A percentile compares a stretch with the other conserved stretches of the same genome.
Evolutionary conservation across 1,284 basidiomycete species (phyloP).

Genomic region (Exobasidium cylindrosporum): DNA sequence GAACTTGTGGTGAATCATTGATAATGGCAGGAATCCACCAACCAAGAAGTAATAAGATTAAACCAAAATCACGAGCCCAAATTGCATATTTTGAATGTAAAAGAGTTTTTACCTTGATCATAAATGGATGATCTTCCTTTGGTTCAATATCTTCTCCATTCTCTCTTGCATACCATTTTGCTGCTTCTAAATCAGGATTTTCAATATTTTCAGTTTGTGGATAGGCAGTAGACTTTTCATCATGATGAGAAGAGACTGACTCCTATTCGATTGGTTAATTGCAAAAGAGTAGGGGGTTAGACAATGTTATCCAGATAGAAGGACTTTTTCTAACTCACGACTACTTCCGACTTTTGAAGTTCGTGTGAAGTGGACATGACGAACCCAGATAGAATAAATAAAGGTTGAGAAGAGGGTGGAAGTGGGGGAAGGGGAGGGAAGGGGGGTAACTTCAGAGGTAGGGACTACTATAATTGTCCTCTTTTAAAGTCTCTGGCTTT

Average conservation of each 20-base stretch:
- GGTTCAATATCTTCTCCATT: conserved; percentile 12
- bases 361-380: background rate
- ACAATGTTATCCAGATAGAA: too few relatives aligned
- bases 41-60: conserved; percentile 21
- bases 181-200: conserved; percentile 5
- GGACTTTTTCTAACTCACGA: background rate
- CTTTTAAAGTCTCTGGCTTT: too few relatives aligned
- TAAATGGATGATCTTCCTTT: background rate
- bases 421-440: background rate
- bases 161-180: conserved; percentile 4
- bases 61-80: conserved; percentile 20
- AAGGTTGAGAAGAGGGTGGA: background rate
- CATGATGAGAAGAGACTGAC: conserved; percentile 1
- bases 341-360: background rate
- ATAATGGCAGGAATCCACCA: conserved; percentile 23
- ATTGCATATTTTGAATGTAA: conserved; percentile 18
- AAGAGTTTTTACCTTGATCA: conserved; percentile 6
- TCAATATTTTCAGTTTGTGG: background rate
- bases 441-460: background rate
- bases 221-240: background rate
- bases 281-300: too few relatives aligned
- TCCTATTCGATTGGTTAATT: background rate
- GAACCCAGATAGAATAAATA: too few relatives aligned
- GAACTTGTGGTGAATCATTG: conserved; percentile 11
- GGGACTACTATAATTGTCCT: too few relatives aligned